phyloP scores from a whole-genome alignment of 2,329 filamentous ascomycete genomes.

The Aspergillus pseudoglaucus region DNA sequence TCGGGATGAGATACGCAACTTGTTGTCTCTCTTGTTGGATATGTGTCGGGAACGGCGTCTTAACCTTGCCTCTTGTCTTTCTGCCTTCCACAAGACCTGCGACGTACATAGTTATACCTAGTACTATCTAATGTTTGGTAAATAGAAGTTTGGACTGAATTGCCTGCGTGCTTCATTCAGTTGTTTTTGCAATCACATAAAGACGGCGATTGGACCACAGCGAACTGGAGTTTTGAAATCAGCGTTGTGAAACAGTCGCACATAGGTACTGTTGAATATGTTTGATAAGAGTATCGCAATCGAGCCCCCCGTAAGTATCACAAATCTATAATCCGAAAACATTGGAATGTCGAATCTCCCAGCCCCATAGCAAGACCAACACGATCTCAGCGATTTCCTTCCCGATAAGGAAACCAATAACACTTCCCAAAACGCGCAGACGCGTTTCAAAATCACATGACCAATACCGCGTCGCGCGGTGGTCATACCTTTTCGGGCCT shows the following conservation, averaged over 20 bases:
- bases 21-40: conserved; percentile 2
- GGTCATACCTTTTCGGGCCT: conserved; percentile 6
- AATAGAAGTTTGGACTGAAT: not conserved
- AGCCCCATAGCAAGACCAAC: too few relatives aligned
- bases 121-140: not conserved
- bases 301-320: too few relatives aligned
- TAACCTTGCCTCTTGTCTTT: not conserved
- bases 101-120: not conserved
- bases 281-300: too few relatives aligned
- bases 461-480: conserved; percentile 10
- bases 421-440: conserved; percentile 19
- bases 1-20: conserved; percentile 4
- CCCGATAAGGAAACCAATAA: conserved; percentile 6
- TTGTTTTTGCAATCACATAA: too few relatives aligned
- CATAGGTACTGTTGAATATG: too few relatives aligned
- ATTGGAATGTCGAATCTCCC: too few relatives aligned
- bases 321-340: too few relatives aligned
- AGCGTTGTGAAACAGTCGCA: too few relatives aligned
- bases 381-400: not conserved
- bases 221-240: too few relatives aligned
- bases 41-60: conserved; percentile 6
- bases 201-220: too few relatives aligned
- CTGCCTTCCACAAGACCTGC: not conserved
- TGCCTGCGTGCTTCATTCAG: too few relatives aligned
- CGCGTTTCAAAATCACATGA: not conserved